phyloP scores from a whole-genome alignment of 1,284 basidiomycete species.

The Sporisorium sorghi region DNA sequence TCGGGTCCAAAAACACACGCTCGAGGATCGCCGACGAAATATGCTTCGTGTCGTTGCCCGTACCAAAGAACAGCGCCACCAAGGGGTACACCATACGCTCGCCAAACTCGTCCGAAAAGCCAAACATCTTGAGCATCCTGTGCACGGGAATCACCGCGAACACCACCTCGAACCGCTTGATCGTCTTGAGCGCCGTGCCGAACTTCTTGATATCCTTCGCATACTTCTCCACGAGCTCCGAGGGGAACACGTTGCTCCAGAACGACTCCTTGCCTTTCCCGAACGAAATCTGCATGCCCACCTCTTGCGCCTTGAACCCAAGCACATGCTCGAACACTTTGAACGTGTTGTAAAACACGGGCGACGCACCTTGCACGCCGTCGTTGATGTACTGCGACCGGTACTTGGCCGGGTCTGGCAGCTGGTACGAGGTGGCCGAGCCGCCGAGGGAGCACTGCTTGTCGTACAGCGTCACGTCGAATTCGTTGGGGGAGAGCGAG shows the following conservation, averaged over 20 bases:
- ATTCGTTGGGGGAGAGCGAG: slow-evolving; percentile 53
- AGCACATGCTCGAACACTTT: slow-evolving; percentile 61
- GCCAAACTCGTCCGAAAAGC: slow-evolving; percentile 72
- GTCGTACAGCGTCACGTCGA: slow-evolving; percentile 62
- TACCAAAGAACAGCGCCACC: slow-evolving; percentile 75
- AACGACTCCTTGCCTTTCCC: slow-evolving; percentile 62
- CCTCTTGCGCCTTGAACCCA: slow-evolving; percentile 58
- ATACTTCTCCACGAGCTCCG: slow-evolving; percentile 59
- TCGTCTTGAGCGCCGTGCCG: slow-evolving; percentile 58
- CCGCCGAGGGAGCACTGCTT: slow-evolving; percentile 58
- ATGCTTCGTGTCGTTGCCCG: slow-evolving; percentile 76
- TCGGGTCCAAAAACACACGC: slow-evolving; percentile 75
- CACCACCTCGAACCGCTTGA: slow-evolving; percentile 62
- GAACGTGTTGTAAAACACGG: slow-evolving; percentile 64
- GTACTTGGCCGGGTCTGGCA: slow-evolving; percentile 58
- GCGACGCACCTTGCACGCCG: slow-evolving; percentile 61
- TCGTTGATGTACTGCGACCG: slow-evolving; percentile 65
- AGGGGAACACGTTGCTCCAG: slow-evolving; percentile 65
- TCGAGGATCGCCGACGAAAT: slow-evolving; percentile 75
- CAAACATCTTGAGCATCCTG: slow-evolving; percentile 59
- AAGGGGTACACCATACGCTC: slow-evolving; percentile 75
- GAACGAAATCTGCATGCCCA: slow-evolving; percentile 65
- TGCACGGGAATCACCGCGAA: slow-evolving; percentile 63
- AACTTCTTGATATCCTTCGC: slow-evolving; percentile 62
- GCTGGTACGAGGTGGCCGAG: slow-evolving; percentile 62